Evolutionary conservation across 1,139 yeast species (phyloP).

Genomic region (Debaryomyces sp.): DNA sequence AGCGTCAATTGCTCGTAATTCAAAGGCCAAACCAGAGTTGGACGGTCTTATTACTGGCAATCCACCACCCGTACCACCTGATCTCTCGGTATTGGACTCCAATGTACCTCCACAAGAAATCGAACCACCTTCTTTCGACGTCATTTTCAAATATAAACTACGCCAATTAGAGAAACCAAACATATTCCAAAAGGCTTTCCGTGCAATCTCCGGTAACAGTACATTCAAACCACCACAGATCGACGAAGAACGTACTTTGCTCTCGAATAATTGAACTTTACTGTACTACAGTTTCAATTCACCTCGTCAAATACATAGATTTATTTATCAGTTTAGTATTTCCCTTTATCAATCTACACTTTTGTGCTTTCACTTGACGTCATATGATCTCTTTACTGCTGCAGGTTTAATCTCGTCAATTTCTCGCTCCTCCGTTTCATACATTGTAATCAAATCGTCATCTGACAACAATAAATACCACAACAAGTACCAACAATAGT

Average conservation of each 20-base stretch:
- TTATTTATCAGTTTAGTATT: not conserved
- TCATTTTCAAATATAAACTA: constrained; percentile 31
- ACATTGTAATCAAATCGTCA: not conserved
- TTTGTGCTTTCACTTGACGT: not conserved
- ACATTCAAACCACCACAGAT: not conserved
- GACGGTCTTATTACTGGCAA: constrained; percentile 37
- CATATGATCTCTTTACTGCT: not conserved
- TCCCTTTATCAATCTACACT: not conserved
- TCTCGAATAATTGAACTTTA: constrained; percentile 1
- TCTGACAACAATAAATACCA: not conserved
- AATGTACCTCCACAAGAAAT: constrained; percentile 37
- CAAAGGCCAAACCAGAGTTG: constrained; percentile 34
- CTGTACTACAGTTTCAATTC: not conserved
- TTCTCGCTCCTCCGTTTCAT: not conserved
- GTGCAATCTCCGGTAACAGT: constrained; percentile 5
- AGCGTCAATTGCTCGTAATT: constrained; percentile 45
- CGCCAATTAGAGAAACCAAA: constrained; percentile 20
- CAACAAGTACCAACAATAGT: not conserved
- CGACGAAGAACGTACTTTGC: constrained; percentile 11
- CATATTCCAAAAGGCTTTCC: constrained; percentile 6
- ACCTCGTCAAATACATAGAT: not conserved
- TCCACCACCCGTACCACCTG: constrained; percentile 23
- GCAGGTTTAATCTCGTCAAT: not conserved
- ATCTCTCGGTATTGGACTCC: constrained; percentile 19
- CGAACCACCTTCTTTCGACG: constrained; percentile 42